Evolutionary conservation across 805 yeast genomes (phyloP).

Genomic region (Kregervanrija fluxuum): DNA sequence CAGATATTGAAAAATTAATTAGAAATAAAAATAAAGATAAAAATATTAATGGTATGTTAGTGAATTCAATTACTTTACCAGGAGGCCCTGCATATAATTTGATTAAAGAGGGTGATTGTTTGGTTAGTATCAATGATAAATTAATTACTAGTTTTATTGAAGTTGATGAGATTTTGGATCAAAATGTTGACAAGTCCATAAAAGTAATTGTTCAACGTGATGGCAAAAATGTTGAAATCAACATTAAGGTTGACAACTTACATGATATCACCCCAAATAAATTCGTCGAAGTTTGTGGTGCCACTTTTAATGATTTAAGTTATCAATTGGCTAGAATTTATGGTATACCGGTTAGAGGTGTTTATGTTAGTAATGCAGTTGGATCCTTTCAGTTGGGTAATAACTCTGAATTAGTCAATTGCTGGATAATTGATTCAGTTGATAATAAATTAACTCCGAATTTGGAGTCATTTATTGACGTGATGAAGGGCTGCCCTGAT

Average conservation of each 20-base stretch:
- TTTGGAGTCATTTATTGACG: constrained; percentile 68
- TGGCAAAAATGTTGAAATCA: constrained; percentile 47
- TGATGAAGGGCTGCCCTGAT: constrained; percentile 74
- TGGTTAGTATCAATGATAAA: constrained; percentile 63
- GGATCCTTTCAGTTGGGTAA: constrained; percentile 63
- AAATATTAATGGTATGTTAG: constrained; percentile 68
- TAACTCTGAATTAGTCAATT: constrained; percentile 43
- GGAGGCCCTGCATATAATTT: constrained; percentile 74
- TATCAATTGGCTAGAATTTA: constrained; percentile 85
- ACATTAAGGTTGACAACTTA: constrained; percentile 60
- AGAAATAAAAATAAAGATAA: constrained; percentile 54
- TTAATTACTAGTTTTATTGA: constrained; percentile 63
- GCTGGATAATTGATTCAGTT: constrained; percentile 76
- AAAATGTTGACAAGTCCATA: constrained; percentile 52
- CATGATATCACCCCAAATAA: constrained; percentile 79
- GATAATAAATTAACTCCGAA: constrained; percentile 72
- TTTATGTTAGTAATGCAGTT: constrained; percentile 67
- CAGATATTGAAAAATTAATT: constrained; percentile 64
- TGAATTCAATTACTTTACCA: constrained; percentile 75
- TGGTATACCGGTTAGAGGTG: constrained; percentile 81
- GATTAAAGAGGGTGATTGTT: constrained; percentile 79
- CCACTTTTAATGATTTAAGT: constrained; percentile 75
- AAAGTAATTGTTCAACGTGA: constrained; percentile 65
- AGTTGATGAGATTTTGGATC: constrained; percentile 80
- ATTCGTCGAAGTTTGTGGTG: constrained; percentile 79